Evolutionary conservation across 1,284 basidiomycete species (phyloP).

Genomic region (Ceratorhiza oryzae-sativae): DNA sequence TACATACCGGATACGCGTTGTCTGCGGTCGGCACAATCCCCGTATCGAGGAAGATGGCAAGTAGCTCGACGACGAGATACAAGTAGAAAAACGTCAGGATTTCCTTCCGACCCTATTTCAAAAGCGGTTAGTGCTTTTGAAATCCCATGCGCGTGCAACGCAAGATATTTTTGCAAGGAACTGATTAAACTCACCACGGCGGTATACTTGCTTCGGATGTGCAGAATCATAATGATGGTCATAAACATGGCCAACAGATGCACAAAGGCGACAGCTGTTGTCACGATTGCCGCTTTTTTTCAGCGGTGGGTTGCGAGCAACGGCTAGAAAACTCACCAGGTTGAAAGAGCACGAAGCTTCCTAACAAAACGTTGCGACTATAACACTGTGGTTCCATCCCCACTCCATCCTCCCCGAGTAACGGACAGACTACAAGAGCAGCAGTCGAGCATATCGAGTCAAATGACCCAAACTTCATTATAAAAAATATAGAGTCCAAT

Average conservation of each 20-base stretch:
- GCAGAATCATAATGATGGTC: constrained; percentile 99
- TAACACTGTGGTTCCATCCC: constrained; percentile 96
- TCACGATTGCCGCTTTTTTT: background rate
- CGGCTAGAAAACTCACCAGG: constrained; percentile 72
- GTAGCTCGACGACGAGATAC: constrained; percentile 88
- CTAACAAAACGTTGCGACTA: constrained; percentile 94
- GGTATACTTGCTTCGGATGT: constrained; percentile 98
- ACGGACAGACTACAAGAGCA: constrained; percentile 90
- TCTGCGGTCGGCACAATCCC: constrained; percentile 94
- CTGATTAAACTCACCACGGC: constrained; percentile 76
- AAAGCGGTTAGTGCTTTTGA: constrained; percentile 25
- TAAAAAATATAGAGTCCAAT: constrained; percentile 22
- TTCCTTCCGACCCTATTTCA: constrained; percentile 79
- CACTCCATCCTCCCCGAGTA: constrained; percentile 75
- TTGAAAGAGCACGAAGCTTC: constrained; percentile 93
- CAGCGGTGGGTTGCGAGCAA: background rate
- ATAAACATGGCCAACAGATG: constrained; percentile 98
- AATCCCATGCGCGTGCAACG: background rate
- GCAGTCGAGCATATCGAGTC: constrained; percentile 88
- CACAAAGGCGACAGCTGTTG: constrained; percentile 91
- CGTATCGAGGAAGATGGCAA: constrained; percentile 97
- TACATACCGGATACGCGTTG: constrained; percentile 80
- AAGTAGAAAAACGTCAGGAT: constrained; percentile 98
- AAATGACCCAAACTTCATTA: constrained; percentile 78
- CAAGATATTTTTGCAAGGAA: background rate